A percentile compares a stretch with the other conserved stretches of the same genome.
phyloP scores from a whole-genome alignment of 768 basidiomycete genomes.

The Pilatotrama ljubarskyi region DNA sequence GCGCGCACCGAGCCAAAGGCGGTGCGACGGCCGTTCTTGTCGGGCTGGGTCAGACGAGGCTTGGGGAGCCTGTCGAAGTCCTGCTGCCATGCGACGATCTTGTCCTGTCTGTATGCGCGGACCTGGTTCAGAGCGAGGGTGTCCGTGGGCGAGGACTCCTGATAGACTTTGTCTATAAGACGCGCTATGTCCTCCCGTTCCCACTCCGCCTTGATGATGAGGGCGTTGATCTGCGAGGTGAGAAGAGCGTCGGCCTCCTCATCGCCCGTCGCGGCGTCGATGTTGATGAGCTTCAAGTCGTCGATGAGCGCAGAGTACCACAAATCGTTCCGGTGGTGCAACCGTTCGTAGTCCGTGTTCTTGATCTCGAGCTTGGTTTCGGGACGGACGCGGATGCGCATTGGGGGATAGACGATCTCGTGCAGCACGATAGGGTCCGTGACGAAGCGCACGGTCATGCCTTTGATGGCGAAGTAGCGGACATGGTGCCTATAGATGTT shows the following conservation, averaged over 20 bases:
- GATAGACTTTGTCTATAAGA: slow-evolving; percentile 78
- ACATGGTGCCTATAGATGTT: slow-evolving; percentile 93
- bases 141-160: slow-evolving; percentile 77
- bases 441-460: slow-evolving; percentile 87
- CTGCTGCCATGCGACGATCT: slow-evolving; percentile 94
- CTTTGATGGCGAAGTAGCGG: slow-evolving; percentile 83
- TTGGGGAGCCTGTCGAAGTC: slow-evolving; percentile 88
- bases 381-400: slow-evolving; percentile 80
- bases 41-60: slow-evolving; percentile 51
- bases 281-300: slow-evolving; percentile 73
- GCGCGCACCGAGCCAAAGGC: slow-evolving; percentile 69
- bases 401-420: slow-evolving; percentile 88
- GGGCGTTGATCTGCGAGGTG: slow-evolving; percentile 57
- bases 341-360: slow-evolving; percentile 83
- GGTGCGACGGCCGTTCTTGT: slow-evolving; percentile 53
- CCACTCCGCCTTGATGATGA: slow-evolving; percentile 72
- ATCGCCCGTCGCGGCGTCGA: slow-evolving; percentile 79
- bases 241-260: slow-evolving; percentile 67
- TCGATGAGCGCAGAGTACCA: slow-evolving; percentile 80
- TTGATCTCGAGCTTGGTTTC: slow-evolving; percentile 88
- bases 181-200: slow-evolving; percentile 73
- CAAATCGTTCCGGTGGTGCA: slow-evolving; percentile 66
- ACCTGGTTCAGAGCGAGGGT: slow-evolving; percentile 87
- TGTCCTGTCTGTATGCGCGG: slow-evolving; percentile 85
- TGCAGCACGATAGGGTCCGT: slow-evolving; percentile 79